phyloP scores from a whole-genome alignment of 1,139 yeast species.

The Sugiyamaella castrensis region DNA sequence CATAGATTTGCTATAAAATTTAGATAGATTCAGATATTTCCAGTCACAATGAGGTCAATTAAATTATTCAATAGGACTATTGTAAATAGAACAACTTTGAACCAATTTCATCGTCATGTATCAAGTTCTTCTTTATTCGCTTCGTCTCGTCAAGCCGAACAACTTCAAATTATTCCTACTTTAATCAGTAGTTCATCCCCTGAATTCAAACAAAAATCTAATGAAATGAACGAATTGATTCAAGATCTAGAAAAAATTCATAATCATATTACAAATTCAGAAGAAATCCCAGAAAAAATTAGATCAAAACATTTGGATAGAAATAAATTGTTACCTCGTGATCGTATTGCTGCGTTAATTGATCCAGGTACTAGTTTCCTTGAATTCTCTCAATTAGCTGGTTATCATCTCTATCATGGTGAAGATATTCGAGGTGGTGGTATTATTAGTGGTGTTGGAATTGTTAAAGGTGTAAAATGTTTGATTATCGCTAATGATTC shows the following conservation, averaged over 20 bases:
- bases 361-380: conserved; percentile 38
- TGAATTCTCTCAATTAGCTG: conserved; percentile 36
- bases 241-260: conserved; percentile 25
- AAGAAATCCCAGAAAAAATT: conserved; percentile 33
- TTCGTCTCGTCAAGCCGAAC: conserved; percentile 19
- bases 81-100: no score
- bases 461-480: conserved; percentile 36
- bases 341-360: conserved; percentile 33
- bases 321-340: conserved; percentile 37
- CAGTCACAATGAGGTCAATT: no score
- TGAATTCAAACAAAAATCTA: conserved; percentile 29
- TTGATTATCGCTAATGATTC: conserved; percentile 38
- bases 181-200: conserved; percentile 30
- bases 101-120: no score
- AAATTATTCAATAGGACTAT: no score
- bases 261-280: conserved; percentile 25
- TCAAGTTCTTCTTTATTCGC: conserved; percentile 18
- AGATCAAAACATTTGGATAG: conserved; percentile 40
- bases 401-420: conserved; percentile 34
- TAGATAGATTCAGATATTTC: no score
- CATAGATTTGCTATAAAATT: no score
- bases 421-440: conserved; percentile 39
- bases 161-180: conserved; percentile 28
- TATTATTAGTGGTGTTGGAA: conserved; percentile 38
- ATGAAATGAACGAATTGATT: conserved; percentile 26